Evolutionary conservation across 2,329 filamentous ascomycete species (phyloP).

Genomic region (Leptographium wingfieldii): DNA sequence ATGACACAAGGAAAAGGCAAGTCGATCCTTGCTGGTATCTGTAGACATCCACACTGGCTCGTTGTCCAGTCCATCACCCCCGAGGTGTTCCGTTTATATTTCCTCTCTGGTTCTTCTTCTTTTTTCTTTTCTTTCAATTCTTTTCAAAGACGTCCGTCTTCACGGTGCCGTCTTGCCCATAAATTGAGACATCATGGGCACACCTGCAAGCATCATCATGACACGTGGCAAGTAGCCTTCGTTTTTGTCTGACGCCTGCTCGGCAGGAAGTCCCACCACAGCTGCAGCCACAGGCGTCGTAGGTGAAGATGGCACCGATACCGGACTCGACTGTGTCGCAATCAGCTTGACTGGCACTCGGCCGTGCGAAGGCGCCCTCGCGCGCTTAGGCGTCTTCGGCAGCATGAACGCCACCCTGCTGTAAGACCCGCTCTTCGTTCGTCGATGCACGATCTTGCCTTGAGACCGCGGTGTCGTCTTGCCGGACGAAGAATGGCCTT

Average conservation of each 20-base stretch:
- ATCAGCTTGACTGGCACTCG: background rate
- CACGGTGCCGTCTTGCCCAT: constrained; percentile 7
- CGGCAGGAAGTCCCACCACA: background rate
- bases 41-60: background rate
- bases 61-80: background rate
- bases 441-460: background rate
- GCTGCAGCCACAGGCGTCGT: background rate
- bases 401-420: background rate
- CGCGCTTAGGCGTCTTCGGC: background rate
- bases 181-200: constrained; percentile 16
- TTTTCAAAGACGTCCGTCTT: background rate
- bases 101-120: background rate
- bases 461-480: background rate
- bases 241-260: background rate
- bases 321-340: background rate
- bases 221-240: constrained; percentile 13
- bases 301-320: background rate
- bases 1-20: background rate
- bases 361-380: background rate
- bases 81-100: background rate
- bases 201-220: constrained; percentile 19
- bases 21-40: background rate
- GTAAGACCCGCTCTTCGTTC: constrained; percentile 3
- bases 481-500: background rate
- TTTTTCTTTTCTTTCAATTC: background rate